Conservation (phyloP, 306 rosid species). For the Quercus agrifolia region DNA sequence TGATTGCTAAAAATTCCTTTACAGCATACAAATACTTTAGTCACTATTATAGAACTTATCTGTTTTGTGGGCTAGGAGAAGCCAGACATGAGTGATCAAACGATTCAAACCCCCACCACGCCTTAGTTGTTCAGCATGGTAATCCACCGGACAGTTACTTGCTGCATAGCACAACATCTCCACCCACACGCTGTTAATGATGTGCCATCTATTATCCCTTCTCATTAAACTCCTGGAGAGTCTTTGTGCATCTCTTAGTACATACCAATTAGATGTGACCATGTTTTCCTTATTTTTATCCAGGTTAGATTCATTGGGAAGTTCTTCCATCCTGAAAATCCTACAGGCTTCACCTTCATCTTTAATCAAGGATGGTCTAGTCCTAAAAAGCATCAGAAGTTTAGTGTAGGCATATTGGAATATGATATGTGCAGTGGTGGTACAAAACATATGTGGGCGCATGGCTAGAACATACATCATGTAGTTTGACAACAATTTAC, state of each 20-base stretch:
- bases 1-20: no score
- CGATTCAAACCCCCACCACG: conserved; percentile 68
- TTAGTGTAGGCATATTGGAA: conserved; percentile 39
- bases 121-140: conserved; percentile 59
- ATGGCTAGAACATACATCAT: conserved; percentile 61
- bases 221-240: conserved; percentile 38
- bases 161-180: conserved; percentile 73
- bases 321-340: conserved; percentile 29
- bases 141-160: conserved; percentile 44
- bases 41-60: conserved; percentile 52
- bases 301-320: background rate
- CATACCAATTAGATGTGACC: conserved; percentile 47
- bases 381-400: conserved; percentile 17
- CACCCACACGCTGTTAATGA: conserved; percentile 57
- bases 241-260: conserved; percentile 47
- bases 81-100: conserved; percentile 68
- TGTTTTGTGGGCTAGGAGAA: conserved; percentile 53
- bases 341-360: conserved; percentile 37
- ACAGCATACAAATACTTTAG: background rate
- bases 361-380: conserved; percentile 13
- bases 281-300: conserved; percentile 35
- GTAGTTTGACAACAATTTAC: conserved; percentile 41
- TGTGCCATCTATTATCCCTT: conserved; percentile 39
- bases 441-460: conserved; percentile 52
- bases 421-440: conserved; percentile 36